Conservation (phyloP, 2,329 filamentous ascomycete species). For the Venturia nashicola region DNA sequence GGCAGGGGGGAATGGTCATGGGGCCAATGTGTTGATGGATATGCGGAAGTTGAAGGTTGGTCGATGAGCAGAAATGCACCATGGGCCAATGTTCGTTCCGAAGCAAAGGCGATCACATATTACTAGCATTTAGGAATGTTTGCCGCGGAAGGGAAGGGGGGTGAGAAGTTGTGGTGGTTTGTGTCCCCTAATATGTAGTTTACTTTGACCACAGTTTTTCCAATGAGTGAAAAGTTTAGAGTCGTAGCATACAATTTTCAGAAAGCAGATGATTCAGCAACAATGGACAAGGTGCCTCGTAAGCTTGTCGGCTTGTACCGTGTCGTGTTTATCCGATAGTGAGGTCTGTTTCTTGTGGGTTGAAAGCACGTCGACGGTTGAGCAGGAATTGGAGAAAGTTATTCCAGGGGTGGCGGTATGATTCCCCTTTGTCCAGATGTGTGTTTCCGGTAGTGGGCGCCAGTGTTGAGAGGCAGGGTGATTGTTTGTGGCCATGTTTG, state of each 20-base stretch:
- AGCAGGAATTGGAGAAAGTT: too few species aligned
- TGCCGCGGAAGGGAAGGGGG: neutral
- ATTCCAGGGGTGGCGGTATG: too few species aligned
- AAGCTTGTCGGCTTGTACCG: neutral
- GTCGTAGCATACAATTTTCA: neutral
- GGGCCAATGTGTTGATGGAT: neutral
- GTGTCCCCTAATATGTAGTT: slow-evolving; percentile 3
- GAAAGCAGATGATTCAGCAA: neutral
- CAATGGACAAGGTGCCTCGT: neutral
- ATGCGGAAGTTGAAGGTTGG: neutral
- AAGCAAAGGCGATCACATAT: neutral
- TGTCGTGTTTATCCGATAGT: neutral
- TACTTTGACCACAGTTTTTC: neutral
- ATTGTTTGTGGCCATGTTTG: neutral
- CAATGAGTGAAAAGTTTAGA: neutral
- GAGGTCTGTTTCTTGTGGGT: neutral
- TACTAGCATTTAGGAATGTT: neutral
- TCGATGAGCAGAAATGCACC: neutral
- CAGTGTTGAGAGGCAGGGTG: neutral
- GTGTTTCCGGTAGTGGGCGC: neutral
- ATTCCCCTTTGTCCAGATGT: neutral
- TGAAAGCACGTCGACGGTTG: neutral
- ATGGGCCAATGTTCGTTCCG: neutral
- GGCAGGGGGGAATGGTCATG: neutral
- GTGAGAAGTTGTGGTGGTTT: neutral